Conservation (phyloP, 1,139 yeast genomes). For the Candida glucosophila region DNA sequence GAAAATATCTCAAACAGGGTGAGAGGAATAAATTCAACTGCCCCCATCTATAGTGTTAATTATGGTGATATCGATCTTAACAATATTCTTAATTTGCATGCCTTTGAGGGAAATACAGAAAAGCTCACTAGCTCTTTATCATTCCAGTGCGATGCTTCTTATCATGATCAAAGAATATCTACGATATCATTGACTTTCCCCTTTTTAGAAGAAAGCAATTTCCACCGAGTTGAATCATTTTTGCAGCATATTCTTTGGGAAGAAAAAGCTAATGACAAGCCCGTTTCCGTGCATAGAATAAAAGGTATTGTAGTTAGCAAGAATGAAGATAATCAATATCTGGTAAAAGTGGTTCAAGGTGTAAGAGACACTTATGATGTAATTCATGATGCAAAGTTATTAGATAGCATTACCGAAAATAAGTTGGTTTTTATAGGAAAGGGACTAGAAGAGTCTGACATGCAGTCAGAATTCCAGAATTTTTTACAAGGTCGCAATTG, state of each 20-base stretch:
- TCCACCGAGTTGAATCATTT: constrained; percentile 45
- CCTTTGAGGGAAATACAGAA: constrained; percentile 50
- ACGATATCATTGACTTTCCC: constrained; percentile 55
- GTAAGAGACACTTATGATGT: constrained; percentile 89
- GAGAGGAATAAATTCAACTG: constrained; percentile 53
- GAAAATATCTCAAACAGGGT: constrained; percentile 28
- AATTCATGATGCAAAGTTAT: constrained; percentile 39
- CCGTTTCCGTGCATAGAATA: constrained; percentile 67
- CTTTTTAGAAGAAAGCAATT: constrained; percentile 21
- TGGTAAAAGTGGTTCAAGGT: constrained; percentile 82
- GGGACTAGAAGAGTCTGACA: constrained; percentile 28
- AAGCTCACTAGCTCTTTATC: constrained; percentile 18
- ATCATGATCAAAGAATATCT: constrained; percentile 47
- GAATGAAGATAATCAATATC: constrained; percentile 10
- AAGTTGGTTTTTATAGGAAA: constrained; percentile 84
- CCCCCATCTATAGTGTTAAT: constrained; percentile 59
- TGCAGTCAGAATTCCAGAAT: constrained; percentile 16
- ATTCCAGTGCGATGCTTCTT: constrained; percentile 11
- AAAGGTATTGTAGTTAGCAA: constrained; percentile 59
- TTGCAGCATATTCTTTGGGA: constrained; percentile 70
- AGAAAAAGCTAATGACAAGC: constrained; percentile 27
- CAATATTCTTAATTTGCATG: constrained; percentile 66
- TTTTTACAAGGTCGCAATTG: no score
- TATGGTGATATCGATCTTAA: constrained; percentile 61
- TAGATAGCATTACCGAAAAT: constrained; percentile 27